phyloP scores from a whole-genome alignment of 495 filamentous ascomycete species.

The Penicillium nucicola region DNA sequence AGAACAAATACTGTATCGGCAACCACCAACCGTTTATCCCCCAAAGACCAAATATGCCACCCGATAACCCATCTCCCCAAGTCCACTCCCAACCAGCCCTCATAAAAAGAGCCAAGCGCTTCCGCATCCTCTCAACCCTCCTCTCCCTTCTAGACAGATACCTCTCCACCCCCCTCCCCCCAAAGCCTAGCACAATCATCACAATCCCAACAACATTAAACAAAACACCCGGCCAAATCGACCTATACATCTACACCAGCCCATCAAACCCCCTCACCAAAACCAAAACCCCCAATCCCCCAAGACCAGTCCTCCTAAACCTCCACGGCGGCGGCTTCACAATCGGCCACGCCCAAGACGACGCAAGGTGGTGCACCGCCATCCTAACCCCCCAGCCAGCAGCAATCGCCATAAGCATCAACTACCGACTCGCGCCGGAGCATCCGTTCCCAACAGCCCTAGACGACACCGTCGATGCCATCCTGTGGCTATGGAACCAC shows the following conservation, averaged over 20 bases:
- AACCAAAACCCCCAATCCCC: not conserved
- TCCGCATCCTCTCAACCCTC: constrained; percentile 11
- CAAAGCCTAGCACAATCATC: constrained; percentile 3
- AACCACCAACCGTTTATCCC: no score
- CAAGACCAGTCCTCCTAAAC: constrained; percentile 15
- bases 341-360: constrained; percentile 30
- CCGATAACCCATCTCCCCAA: not conserved
- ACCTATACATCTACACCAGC: constrained; percentile 21
- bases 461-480: constrained; percentile 62
- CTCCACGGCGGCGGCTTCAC: constrained; percentile 39
- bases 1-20: not conserved
- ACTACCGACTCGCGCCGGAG: constrained; percentile 38
- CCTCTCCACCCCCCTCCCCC: constrained; percentile 15
- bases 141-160: constrained; percentile 20
- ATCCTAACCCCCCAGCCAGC: constrained; percentile 7
- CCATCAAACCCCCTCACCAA: not conserved
- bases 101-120: constrained; percentile 8
- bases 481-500: constrained; percentile 48
- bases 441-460: constrained; percentile 47
- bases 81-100: constrained; percentile 4
- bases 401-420: constrained; percentile 22
- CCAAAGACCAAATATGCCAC: not conserved
- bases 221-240: constrained; percentile 12
- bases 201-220: constrained; percentile 19
- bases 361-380: constrained; percentile 13